These are phyloP conservation scores for Inonotus hispidus DNA, from an alignment of 1,284 basidiomycete species.

Conservation along the genomic window DNA sequence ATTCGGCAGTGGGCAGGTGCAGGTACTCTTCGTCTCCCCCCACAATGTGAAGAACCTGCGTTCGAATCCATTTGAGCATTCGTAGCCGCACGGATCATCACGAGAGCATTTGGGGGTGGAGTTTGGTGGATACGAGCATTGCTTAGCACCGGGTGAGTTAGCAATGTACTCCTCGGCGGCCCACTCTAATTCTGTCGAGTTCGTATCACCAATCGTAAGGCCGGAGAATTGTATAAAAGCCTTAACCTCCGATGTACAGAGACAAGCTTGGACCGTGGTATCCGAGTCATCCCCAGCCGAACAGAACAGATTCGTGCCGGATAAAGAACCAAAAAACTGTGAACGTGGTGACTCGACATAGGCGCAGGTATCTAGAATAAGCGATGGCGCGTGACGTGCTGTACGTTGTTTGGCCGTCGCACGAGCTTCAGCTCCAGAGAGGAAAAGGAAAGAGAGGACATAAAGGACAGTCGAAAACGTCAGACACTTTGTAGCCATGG, in stretches of 20 bases:
- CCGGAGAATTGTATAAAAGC: not conserved
- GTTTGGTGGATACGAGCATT: not conserved
- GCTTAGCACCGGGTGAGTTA: not conserved
- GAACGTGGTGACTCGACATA: not conserved
- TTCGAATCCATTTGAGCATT: conserved; percentile 2
- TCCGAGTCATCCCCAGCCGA: not conserved
- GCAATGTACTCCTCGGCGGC: not conserved
- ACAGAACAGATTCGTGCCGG: not conserved
- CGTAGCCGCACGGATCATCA: not conserved
- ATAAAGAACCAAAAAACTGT: not conserved
- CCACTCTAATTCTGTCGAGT: not conserved
- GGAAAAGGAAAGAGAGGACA: not conserved
- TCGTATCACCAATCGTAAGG: not conserved
- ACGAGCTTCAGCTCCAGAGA: not conserved
- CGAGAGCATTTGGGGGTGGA: not conserved
- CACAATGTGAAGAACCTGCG: not conserved
- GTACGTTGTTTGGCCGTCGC: not conserved
- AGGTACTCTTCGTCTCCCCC: not conserved
- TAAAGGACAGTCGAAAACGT: not conserved
- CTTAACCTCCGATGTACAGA: not conserved
- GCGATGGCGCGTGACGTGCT: not conserved
- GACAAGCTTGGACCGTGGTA: not conserved
- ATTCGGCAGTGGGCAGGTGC: not conserved
- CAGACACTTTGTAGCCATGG: not conserved
- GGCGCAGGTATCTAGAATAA: not conserved